Evolutionary conservation across 1,139 yeast genomes (phyloP).

Genomic region (Hemisphaericaspora lyxosophila): DNA sequence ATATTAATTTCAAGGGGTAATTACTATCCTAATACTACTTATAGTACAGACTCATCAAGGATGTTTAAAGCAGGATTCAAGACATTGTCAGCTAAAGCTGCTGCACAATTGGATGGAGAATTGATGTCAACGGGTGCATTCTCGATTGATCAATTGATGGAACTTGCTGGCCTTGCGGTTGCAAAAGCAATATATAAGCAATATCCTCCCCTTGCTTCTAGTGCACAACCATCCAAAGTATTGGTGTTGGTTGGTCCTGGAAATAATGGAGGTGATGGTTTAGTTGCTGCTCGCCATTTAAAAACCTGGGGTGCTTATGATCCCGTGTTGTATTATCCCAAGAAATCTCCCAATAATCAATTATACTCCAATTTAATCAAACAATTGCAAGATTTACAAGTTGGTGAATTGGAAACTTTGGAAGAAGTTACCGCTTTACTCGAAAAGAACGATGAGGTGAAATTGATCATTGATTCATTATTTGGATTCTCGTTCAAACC

Average conservation of each 20-base stretch:
- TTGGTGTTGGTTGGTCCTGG: conserved; percentile 91
- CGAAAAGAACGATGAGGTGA: conserved; percentile 13
- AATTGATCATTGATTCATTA: conserved; percentile 69
- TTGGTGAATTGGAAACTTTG: conserved; percentile 42
- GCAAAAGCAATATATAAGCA: conserved; percentile 78
- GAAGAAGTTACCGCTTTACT: conserved; percentile 35
- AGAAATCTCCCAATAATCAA: conserved; percentile 45
- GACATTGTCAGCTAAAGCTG: conserved; percentile 62
- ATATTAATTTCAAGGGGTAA: background rate
- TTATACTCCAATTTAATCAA: conserved; percentile 48
- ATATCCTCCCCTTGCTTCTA: conserved; percentile 47
- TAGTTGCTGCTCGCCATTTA: conserved; percentile 92
- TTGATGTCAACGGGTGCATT: conserved; percentile 84
- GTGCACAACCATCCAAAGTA: conserved; percentile 28
- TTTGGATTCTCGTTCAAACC: conserved; percentile 95
- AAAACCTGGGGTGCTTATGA: conserved; percentile 69
- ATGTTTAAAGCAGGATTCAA: conserved; percentile 19
- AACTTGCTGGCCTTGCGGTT: conserved; percentile 90
- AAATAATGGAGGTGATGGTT: conserved; percentile 95
- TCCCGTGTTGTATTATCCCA: conserved; percentile 72
- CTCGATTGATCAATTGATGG: conserved; percentile 94
- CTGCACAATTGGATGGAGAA: conserved; percentile 79
- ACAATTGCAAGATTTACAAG: conserved; percentile 59
- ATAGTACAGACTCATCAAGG: background rate
- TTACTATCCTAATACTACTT: background rate